Evolutionary conservation across 73 alveolate genomes (phyloP).

Genomic region (Breviolum minutum): DNA sequence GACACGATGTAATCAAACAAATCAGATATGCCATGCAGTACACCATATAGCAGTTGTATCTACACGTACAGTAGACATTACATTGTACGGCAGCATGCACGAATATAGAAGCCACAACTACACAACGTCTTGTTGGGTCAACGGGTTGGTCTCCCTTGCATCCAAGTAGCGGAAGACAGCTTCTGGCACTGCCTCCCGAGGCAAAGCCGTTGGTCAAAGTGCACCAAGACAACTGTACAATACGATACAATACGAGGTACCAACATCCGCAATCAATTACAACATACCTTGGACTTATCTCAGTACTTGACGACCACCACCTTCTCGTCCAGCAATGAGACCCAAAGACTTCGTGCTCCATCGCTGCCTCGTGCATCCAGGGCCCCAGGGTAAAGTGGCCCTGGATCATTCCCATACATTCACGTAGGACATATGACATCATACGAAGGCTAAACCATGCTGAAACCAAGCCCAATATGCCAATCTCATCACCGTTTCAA

Average conservation of each 20-base stretch:
- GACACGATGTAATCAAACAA: no score
- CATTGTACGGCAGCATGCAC: not conserved
- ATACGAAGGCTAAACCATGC: no score
- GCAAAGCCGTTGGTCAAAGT: not conserved
- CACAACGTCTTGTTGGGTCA: not conserved
- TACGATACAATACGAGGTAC: not conserved
- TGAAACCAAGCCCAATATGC: no score
- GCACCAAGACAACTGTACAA: not conserved
- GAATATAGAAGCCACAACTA: not conserved
- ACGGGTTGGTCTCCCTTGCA: not conserved
- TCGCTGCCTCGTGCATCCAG: slow-evolving; percentile 28
- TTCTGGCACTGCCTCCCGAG: slow-evolving; percentile 47
- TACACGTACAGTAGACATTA: no score
- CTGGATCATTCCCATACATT: no score
- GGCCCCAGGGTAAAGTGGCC: no score
- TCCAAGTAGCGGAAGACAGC: slow-evolving; percentile 64
- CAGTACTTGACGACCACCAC: not conserved
- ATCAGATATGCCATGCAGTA: no score
- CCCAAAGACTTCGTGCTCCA: slow-evolving; percentile 79
- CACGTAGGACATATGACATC: no score
- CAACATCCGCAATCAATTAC: not conserved
- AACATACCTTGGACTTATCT: not conserved
- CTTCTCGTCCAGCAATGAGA: slow-evolving; percentile 83
- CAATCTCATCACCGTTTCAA: no score
- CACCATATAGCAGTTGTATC: no score